Base-by-base conservation (phyloP, 2,329 filamentous ascomycete species). In the Talaromyces islandicus region DNA sequence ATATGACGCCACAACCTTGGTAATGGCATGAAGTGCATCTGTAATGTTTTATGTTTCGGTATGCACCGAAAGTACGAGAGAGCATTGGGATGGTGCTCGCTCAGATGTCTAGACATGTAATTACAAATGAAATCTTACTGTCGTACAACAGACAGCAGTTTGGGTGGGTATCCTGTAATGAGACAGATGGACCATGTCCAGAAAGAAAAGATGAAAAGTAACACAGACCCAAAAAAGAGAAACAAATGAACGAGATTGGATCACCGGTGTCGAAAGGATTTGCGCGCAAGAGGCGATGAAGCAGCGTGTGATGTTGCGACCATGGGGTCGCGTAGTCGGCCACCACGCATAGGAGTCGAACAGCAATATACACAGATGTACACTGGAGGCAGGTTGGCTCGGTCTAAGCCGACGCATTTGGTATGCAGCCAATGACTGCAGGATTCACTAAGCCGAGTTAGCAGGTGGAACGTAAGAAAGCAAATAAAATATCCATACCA, bases 341-440 rank as follows among this genome's bases (percentile, higher is more conserved):
- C 73, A 25, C 69, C 67, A 25, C 74, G 69, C 32, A 75, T 71
- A 1, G 77, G 77, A 1, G 77, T 79, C 57, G 74, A 74, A 5
- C 75, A 77, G 65, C 81, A 84, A 61, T 81, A 80, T 46, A 79
- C 70, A 67, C 81, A 84, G 12, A 82, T 76, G 64, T 82, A 83
- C 30, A 79, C 71, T 0, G 78, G 76, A 10, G 77, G 72, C 24
- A 81, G 71, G 57, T 77, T 78, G 41, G 77, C 75, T 19, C 75
- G 70, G 59, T 81, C 78, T 17, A 86, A 70, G 1, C 84, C 83
- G 24, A 86, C 77, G 65, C 85, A 88, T 58, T 77, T 76, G 32
- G 81, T 81, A 66, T 88, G 85, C 30, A 85, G 74, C 81, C 83
- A 87, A 65, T 86, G 84, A n/a, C 77, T 81, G 73, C 85, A 88